phyloP scores from a whole-genome alignment of 2,329 filamentous ascomycete species.

The Calonectria naviculata region DNA sequence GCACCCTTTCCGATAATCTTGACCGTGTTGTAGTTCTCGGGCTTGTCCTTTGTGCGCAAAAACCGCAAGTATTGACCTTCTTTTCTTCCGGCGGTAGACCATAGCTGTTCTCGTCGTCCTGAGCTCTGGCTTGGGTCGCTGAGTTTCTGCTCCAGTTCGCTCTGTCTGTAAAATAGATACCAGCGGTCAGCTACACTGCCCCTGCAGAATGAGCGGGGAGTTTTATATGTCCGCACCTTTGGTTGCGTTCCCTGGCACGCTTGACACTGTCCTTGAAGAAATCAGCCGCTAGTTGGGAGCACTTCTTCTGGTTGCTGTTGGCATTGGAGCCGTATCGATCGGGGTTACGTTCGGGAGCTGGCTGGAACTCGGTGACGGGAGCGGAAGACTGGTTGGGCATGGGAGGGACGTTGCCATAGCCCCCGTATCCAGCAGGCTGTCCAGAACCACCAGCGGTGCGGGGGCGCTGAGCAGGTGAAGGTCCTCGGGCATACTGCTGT shows the following conservation, averaged over 20 bases:
- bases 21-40: slow-evolving; percentile 93
- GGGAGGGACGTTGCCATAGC: slow-evolving; percentile 74
- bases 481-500: slow-evolving; percentile 76
- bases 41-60: slow-evolving; percentile 90
- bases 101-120: slow-evolving; percentile 84
- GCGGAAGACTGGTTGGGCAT: slow-evolving; percentile 69
- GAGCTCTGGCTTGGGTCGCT: slow-evolving; percentile 80
- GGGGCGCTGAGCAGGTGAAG: slow-evolving; percentile 80
- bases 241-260: slow-evolving; percentile 92
- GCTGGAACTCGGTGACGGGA: slow-evolving; percentile 78
- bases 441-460: slow-evolving; percentile 81
- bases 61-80: slow-evolving; percentile 95
- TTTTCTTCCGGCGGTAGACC: slow-evolving; percentile 84
- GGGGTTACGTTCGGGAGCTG: slow-evolving; percentile 86
- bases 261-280: slow-evolving; percentile 99
- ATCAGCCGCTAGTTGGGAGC: slow-evolving; percentile 78
- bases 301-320: slow-evolving; percentile 78
- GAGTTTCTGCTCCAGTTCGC: slow-evolving; percentile 89
- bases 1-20: slow-evolving; percentile 99
- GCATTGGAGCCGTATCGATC: slow-evolving; percentile 77
- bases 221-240: slow-evolving; percentile 71
- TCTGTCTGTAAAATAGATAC: slow-evolving; percentile 71
- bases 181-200: slow-evolving; percentile 19
- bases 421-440: slow-evolving; percentile 71
- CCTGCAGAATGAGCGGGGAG: not conserved